These are phyloP conservation scores for Thymus mandschuricus DNA, from an alignment of 257 asterid genomes.

Conservation along the genomic window DNA sequence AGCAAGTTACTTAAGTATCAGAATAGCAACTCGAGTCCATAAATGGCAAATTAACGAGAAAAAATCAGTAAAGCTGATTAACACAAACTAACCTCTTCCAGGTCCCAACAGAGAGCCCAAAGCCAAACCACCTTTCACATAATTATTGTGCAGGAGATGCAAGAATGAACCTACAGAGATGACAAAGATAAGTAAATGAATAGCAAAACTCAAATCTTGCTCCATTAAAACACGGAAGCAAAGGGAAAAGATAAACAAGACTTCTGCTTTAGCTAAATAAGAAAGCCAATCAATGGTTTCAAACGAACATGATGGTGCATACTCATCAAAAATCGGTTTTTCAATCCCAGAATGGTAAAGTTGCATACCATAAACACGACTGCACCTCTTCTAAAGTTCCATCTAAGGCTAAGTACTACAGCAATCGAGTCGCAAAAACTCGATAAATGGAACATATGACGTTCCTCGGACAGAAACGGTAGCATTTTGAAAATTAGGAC, in stretches of 20 bases:
- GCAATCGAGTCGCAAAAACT: not conserved
- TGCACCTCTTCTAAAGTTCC: not conserved
- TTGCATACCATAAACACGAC: not conserved
- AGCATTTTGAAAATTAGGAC: not conserved
- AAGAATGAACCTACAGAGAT: constrained; percentile 58
- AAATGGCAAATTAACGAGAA: not conserved
- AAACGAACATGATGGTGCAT: not conserved
- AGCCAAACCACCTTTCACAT: constrained; percentile 90
- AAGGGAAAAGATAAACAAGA: not conserved
- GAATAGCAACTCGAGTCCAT: not conserved
- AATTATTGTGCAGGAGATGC: constrained; percentile 80
- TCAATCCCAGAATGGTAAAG: not conserved
- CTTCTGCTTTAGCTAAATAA: not conserved
- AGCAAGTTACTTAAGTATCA: constrained; percentile 25
- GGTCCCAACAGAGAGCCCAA: constrained; percentile 92
- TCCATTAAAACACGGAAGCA: not conserved
- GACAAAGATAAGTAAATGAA: constrained; percentile 21
- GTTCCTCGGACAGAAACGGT: not conserved
- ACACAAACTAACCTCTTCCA: constrained; percentile 79
- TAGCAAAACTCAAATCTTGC: not conserved
- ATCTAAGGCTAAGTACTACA: not conserved
- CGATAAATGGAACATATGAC: not conserved
- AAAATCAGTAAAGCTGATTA: constrained; percentile 15
- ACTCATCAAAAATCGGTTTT: not conserved
- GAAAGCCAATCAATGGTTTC: not conserved